Evolutionary conservation across 768 basidiomycete genomes (phyloP).

Genomic region (Suillus occidentalis): DNA sequence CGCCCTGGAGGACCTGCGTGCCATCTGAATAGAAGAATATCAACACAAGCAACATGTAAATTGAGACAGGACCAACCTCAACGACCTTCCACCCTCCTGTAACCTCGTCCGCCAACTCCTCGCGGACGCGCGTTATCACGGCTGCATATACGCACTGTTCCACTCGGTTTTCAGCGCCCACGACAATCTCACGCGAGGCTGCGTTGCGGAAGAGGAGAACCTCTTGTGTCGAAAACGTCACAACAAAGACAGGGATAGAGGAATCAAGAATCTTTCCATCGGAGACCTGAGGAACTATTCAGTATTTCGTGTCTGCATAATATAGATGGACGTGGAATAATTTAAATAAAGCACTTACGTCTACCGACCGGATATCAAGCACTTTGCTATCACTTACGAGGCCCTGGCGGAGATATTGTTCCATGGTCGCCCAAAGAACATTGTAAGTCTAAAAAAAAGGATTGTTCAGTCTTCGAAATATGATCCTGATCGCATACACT

Average conservation of each 20-base stretch:
- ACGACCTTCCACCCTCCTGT: slow-evolving; percentile 99
- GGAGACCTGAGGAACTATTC: slow-evolving; percentile 54
- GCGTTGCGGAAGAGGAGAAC: slow-evolving; percentile 88
- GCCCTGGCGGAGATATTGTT: slow-evolving; percentile 88
- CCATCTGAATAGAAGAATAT: slow-evolving; percentile 41
- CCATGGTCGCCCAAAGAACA: slow-evolving; percentile 98
- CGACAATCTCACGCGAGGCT: slow-evolving; percentile 80
- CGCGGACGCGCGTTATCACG: slow-evolving; percentile 84
- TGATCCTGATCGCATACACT: slow-evolving; percentile 30
- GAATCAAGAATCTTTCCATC: slow-evolving; percentile 90
- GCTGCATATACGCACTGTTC: slow-evolving; percentile 94
- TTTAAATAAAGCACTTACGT: slow-evolving; percentile 53
- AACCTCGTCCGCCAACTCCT: slow-evolving; percentile 86
- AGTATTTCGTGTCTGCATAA: background rate
- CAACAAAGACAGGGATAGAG: slow-evolving; percentile 84
- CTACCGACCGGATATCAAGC: slow-evolving; percentile 95
- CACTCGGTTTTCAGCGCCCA: slow-evolving; percentile 88
- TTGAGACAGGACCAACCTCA: slow-evolving; percentile 60
- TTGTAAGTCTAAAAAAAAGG: slow-evolving; percentile 77
- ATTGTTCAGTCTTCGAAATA: slow-evolving; percentile 1
- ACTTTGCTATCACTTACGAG: slow-evolving; percentile 91
- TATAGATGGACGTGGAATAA: background rate
- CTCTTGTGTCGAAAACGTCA: slow-evolving; percentile 94
- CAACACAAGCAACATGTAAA: background rate
- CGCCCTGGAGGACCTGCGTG: slow-evolving; percentile 49